Evolutionary conservation across 2,329 filamentous ascomycete genomes (phyloP), one percentile per base, ranked within the genome.

Genomic region (Microsporum ferrugineum): DNA sequence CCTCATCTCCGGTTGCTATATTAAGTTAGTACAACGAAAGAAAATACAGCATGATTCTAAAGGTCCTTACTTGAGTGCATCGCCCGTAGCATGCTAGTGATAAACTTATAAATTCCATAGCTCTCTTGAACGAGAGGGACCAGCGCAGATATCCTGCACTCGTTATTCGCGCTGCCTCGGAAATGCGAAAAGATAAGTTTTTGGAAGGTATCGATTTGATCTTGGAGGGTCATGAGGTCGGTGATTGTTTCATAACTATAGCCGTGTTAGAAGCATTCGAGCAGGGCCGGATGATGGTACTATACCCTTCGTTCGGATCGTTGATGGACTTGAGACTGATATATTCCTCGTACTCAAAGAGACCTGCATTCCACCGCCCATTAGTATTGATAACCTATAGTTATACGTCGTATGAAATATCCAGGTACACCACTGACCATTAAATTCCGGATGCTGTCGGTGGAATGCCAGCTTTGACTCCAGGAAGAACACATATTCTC

Each of bases 31-130:
- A 23, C 43, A 45, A 1, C 2, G 17, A 39, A 39, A n/a, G n/a
- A 14, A n/a, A 4, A 3, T n/a, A 57, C 5, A 10, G 8, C 36
- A 29, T 1, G 33, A 6, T 43, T 31, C 36, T 17, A 17, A 14
- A 7, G 36, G 57, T 49, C 77, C 86, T 71, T 79, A 91, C 88
- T 91, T 2, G 89, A 92, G 73, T 99, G 92, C 91, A 99, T 96
- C 14, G 94, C 94, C 61, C 94, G 85, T 64, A 99, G 77, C 94
- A 99, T 99, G 87, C 94, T 99, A 0, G 94, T 99, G 66, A 96
- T 91, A 73, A 99, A 99, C 76, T 97, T 97, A 81, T 99, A 99
- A 68, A 99, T 97, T 56, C 94, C 94, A 75, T 97, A 99, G 73
- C 91, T 97, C 78, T 99, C 94, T 72, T 96, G 90, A 2, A 99